Evolutionary conservation across 2,329 filamentous ascomycete species (phyloP), one percentile per base, ranked within the genome.

Genomic region (Cordyceps cicadae): DNA sequence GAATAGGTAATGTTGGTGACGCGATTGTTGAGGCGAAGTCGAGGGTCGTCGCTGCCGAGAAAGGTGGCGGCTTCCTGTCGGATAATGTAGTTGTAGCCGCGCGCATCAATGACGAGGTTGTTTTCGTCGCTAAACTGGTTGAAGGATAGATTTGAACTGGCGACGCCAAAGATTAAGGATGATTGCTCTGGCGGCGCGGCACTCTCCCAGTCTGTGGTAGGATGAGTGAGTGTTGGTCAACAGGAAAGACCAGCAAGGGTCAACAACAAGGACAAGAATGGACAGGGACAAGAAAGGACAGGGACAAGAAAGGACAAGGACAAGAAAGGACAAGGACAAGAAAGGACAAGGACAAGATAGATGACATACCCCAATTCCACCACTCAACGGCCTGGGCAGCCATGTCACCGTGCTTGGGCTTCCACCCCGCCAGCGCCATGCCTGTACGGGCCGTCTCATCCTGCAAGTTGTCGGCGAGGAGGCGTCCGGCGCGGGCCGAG

Each of bases 61-160:
- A 87, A 88, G 0, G 79, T 80, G 0, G 75, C 72, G 0, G 85
- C 84, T 66, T 87, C 80, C 19, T 77, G 76, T 29, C 80, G 74
- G 26, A 88, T 76, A 64, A 85, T 82, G 15, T 77, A 67, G 62
- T 80, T 84, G 71, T 83, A 87, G 3, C 86, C 86, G 0, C 85
- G 79, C 49, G 79, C 79, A 62, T 89, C 86, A 37, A 77, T 72
- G 46, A 86, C 84, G 34, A 83, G 80, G 63, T 86, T 83, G 68
- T 86, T 87, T 19, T 79, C 78, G 17, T 84, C 78, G n/a, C 79
- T 79, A 70, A 79, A 88, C 62, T 85, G 80, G 63, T 85, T 80
- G 65, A 84, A 87, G 0, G 84, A 86, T 9, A 84, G 72, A 66
- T 88, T 88, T 50, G 82, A 77, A 2, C 76, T 79, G 0, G 81